Evolutionary conservation across 2,329 filamentous ascomycete genomes (phyloP), one percentile per base, ranked within the genome.

Genomic region (Aspergillus caelatus): DNA sequence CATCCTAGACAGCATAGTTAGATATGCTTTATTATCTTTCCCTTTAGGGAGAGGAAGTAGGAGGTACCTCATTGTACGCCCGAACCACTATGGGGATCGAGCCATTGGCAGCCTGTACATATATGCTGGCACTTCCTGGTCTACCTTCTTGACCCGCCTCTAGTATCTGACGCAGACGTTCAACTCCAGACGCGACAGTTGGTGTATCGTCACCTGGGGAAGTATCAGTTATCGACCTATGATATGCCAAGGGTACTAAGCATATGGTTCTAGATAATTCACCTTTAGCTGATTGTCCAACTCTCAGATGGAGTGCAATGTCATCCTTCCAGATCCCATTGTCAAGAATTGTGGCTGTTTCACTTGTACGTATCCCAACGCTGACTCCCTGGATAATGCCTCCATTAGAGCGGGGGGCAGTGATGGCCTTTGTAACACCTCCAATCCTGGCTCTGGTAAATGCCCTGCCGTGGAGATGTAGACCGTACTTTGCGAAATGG

Each of bases 361-460:
- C 41, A 5, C 28, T 53, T 16, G 62, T 63, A 8, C 62, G 14
- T 39, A 89, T 87, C 3, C 86, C 87, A 7, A 85, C 86, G 64
- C 85, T 87, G 1, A 84, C 85, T 48, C 87, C 87, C 61, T 83
- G 81, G 64, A 86, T 82, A 0, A 83, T 82, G 3, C 72, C 76
- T 2, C 76, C 74, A 0, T 72, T 73, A 65, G 82, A 83, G 34
- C 87, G 87, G 1, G 87, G 84, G 0, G 26, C 26, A 0, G 86
- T 84, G 58, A 89, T 81, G 54, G 85, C 86, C 50, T 81, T 81
- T 8, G 86, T 89, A 46, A 88, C 83, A 52, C 87, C 87, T 65
- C 87, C 87, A 34, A 78, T 78, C 65, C 81, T 79, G 3, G 85
- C 84, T 10, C 80, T 81, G 12, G 78, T 77, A 2, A 88, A 80